These are phyloP conservation scores for Cinnamomum chago DNA, from an alignment of 164 flowering plant species.

Conservation along the genomic window DNA sequence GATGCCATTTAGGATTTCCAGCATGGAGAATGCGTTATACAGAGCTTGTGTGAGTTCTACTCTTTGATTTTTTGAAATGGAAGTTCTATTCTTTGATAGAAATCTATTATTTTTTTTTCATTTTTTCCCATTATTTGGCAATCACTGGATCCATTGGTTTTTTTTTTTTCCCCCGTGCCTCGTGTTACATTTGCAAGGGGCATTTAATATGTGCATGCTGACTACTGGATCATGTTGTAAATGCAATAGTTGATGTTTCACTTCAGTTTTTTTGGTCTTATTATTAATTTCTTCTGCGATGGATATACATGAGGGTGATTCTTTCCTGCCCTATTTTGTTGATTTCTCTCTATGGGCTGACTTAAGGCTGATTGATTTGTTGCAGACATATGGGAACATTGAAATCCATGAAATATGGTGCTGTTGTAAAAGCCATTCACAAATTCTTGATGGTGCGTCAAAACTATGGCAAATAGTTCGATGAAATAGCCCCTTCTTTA, in stretches of 20 bases:
- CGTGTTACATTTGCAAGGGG: neutral
- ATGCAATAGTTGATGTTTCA: neutral
- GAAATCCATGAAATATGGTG: slow-evolving; percentile 57
- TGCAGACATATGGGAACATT: slow-evolving; percentile 76
- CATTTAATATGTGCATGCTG: neutral
- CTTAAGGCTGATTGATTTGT: slow-evolving; percentile 8
- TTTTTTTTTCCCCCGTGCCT: neutral
- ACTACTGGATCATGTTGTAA: neutral
- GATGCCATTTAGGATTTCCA: slow-evolving; percentile 92
- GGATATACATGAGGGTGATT: neutral
- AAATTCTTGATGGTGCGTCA: slow-evolving; percentile 56
- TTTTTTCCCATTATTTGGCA: neutral
- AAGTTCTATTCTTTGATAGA: neutral
- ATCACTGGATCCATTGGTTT: neutral
- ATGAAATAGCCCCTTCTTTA: too few relatives aligned
- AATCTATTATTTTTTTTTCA: neutral
- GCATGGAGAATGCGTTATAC: slow-evolving; percentile 89
- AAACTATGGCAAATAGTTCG: slow-evolving; percentile 33
- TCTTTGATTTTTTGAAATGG: neutral
- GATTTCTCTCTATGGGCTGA: neutral
- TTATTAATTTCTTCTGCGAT: neutral
- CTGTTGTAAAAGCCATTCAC: slow-evolving; percentile 54
- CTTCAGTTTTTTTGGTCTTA: neutral
- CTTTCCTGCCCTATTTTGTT: neutral
- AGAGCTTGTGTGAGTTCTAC: slow-evolving; percentile 74